Conservation (phyloP, 257 asterid genomes). For the Perilla frutescens region DNA sequence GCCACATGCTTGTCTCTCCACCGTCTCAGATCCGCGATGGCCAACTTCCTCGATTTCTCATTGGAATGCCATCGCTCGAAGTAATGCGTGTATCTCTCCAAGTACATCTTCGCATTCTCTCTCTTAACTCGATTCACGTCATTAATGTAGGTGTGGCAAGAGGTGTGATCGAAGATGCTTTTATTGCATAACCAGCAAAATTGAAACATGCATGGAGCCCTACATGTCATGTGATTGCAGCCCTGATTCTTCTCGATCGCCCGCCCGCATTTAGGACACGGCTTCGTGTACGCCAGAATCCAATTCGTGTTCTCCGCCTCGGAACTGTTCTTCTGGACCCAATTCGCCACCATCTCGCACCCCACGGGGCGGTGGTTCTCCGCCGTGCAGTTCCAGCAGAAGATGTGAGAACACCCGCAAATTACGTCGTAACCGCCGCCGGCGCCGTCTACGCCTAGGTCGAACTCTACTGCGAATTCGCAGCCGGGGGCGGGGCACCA, state of each 20-base stretch:
- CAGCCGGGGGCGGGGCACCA: slow-evolving; percentile 57
- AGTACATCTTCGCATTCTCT: neutral
- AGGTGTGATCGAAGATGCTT: neutral
- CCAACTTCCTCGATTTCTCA: slow-evolving; percentile 27
- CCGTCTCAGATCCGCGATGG: slow-evolving; percentile 22
- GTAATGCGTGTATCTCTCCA: slow-evolving; percentile 42
- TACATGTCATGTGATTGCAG: slow-evolving; percentile 46
- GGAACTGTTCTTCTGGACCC: slow-evolving; percentile 39
- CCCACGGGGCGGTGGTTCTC: slow-evolving; percentile 53
- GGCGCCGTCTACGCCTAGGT: neutral
- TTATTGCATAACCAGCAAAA: slow-evolving; percentile 45
- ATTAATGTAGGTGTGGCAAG: slow-evolving; percentile 28
- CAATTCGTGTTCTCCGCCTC: slow-evolving; percentile 37
- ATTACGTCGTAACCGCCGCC: slow-evolving; percentile 30
- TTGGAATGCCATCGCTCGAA: slow-evolving; percentile 47
- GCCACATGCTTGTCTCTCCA: slow-evolving; percentile 6
- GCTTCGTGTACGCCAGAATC: slow-evolving; percentile 45
- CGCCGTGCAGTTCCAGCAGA: slow-evolving; percentile 49
- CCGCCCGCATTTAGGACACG: slow-evolving; percentile 48
- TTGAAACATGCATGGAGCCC: slow-evolving; percentile 25
- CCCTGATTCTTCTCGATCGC: slow-evolving; percentile 45
- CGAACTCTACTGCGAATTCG: slow-evolving; percentile 32
- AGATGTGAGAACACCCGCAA: slow-evolving; percentile 37
- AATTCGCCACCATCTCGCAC: slow-evolving; percentile 43
- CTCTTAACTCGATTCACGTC: neutral